Evolutionary conservation across 2,329 filamentous ascomycete species (phyloP), one percentile per base, ranked within the genome.

Genomic region (Tolypocladium endophyticum): DNA sequence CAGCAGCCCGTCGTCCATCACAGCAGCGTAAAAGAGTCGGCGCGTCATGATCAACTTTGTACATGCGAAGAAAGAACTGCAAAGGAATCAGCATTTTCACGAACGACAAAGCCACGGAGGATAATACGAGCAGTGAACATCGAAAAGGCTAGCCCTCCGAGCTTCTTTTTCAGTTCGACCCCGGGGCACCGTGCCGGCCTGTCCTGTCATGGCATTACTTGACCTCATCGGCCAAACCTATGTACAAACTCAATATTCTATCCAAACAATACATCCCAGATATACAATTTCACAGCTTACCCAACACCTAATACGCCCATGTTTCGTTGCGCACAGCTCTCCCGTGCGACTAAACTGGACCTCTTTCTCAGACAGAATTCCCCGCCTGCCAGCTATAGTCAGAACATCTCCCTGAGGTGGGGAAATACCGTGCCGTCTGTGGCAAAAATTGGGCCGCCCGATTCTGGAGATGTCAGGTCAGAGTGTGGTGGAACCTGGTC

Each of bases 391-490:
- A 47, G 41, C 35, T 25, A 1, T 47, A 3, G 33, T 60, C 50
- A 76, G 59, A 74, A 74, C 72, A 76, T 70, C 43, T 76, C 73
- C 52, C 67, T 68, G 18, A 76, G 67, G 28, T 75, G 72, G 28
- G 69, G 61, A 60, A 73, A 76, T 6, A 75, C 70, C 2, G 72
- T 74, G 6, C 68, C 68, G 30, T 72, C 69, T 5, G 63, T 47
- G 11, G 61, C 63, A 56, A 69, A 73, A 59, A 69, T 61, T 47
- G 58, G 57, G 30, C 58, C 56, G 23, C 62, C 58, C 12, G 68
- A 25, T 30, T 69, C 67, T 3, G 68, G 60, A 18, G 64, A 62
- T 30, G 62, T 60, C 57, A 70, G 61, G 50, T 70, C 67, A 11
- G 61, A 39, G n/a, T 63, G 66, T 14, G 70, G 57, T 3, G 66